Conservation (phyloP, 208 protist species). For the Acanthamoeba lenticulata region DNA sequence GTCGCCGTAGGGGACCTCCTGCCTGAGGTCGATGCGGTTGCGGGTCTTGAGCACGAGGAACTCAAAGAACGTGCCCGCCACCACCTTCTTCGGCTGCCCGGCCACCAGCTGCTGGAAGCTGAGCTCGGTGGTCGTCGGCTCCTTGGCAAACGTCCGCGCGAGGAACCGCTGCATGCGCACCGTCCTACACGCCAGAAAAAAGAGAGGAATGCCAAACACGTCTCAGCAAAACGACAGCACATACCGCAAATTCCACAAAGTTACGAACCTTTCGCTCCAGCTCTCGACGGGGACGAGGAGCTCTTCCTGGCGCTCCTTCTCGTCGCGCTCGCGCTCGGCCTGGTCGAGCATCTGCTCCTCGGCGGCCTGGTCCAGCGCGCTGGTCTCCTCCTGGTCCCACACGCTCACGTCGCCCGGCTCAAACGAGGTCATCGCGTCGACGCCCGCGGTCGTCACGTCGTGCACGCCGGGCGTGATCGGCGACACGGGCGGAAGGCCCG, state of each 20-base stretch:
- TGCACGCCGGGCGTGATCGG: not conserved
- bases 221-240: not conserved
- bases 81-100: conserved; percentile 64
- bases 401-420: not conserved
- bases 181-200: not conserved
- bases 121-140: not conserved
- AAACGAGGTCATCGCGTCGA: not conserved
- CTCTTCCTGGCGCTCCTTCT: conserved; percentile 51
- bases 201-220: no score
- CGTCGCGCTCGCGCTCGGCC: conserved; percentile 19
- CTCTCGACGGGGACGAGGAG: conserved; percentile 58
- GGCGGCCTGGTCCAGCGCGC: conserved; percentile 17
- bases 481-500: not conserved
- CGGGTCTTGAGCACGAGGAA: conserved; percentile 83
- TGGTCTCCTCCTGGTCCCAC: not conserved
- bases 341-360: conserved; percentile 15
- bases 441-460: conserved; percentile 5
- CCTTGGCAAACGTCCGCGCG: not conserved
- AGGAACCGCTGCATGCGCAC: conserved; percentile 58
- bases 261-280: conserved; percentile 54
- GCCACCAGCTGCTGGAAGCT: conserved; percentile 64
- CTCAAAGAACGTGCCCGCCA: conserved; percentile 83
- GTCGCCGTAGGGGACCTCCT: conserved; percentile 78
- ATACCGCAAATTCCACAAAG: no score
- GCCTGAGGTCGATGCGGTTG: conserved; percentile 76